Evolutionary conservation across 345 rosid genomes (phyloP).

Genomic region (Populus davidiana): DNA sequence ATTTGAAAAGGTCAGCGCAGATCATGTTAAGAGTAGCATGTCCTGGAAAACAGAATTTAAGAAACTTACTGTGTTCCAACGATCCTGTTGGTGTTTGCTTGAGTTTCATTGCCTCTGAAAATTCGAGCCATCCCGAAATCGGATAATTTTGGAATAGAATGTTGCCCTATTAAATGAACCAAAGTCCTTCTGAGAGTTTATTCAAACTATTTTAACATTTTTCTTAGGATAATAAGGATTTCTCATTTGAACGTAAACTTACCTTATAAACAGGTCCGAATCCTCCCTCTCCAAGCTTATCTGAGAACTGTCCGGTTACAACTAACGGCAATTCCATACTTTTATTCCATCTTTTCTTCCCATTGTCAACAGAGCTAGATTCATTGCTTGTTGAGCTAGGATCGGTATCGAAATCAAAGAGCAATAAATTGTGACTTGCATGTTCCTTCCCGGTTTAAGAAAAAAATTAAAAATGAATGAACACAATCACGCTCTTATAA

Average conservation of each 20-base stretch:
- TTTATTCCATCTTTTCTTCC: not conserved
- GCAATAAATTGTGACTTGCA: not conserved
- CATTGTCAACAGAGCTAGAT: not conserved
- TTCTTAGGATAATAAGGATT: too few species aligned
- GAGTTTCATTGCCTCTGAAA: not conserved
- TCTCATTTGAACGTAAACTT: too few species aligned
- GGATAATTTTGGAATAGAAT: not conserved
- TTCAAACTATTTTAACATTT: not conserved
- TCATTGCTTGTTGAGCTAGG: not conserved
- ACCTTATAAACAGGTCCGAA: too few species aligned
- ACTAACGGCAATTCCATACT: not conserved
- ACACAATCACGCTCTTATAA: too few species aligned
- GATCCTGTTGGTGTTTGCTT: not conserved
- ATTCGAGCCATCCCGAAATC: slow-evolving; percentile 5
- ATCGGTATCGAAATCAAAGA: not conserved
- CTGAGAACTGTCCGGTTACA: not conserved
- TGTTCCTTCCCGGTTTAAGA: not conserved
- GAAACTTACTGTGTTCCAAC: not conserved
- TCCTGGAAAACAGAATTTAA: not conserved
- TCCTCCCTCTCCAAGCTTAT: not conserved
- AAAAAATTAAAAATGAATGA: too few species aligned
- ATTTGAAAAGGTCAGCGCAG: not conserved
- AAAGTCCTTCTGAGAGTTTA: not conserved
- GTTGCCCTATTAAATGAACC: not conserved
- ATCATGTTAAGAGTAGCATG: not conserved